Conservation (phyloP, 495 filamentous ascomycete genomes). For the Neurospora tetraspora region DNA sequence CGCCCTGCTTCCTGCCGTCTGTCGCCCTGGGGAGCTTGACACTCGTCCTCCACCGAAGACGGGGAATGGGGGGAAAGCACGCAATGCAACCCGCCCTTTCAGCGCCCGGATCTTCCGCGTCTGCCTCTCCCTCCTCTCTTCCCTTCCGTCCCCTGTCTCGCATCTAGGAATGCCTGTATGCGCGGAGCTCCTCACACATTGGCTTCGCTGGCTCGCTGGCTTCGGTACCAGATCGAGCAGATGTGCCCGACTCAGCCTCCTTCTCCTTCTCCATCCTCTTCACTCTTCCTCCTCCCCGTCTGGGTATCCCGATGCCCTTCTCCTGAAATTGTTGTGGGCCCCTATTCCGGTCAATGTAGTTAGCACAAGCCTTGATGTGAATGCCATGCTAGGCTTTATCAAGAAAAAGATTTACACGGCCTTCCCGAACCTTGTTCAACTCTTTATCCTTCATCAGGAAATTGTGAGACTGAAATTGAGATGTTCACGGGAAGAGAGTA, state of each 20-base stretch:
- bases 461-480: background rate
- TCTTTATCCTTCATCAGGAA: background rate
- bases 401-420: background rate
- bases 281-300: background rate
- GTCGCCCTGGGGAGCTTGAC: background rate
- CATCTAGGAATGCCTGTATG: background rate
- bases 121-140: background rate
- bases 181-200: background rate
- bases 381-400: background rate
- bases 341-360: background rate
- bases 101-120: background rate
- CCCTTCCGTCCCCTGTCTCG: background rate
- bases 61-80: background rate
- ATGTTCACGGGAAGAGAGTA: background rate
- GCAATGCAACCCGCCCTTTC: background rate
- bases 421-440: background rate
- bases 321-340: background rate
- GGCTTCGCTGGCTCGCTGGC: background rate
- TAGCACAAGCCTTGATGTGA: background rate
- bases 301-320: background rate
- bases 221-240: background rate
- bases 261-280: background rate
- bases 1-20: background rate
- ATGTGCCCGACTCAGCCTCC: background rate
- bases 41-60: background rate